Base-by-base conservation (phyloP, 1,284 basidiomycete species). In the Fomitopsis schrenkii region DNA sequence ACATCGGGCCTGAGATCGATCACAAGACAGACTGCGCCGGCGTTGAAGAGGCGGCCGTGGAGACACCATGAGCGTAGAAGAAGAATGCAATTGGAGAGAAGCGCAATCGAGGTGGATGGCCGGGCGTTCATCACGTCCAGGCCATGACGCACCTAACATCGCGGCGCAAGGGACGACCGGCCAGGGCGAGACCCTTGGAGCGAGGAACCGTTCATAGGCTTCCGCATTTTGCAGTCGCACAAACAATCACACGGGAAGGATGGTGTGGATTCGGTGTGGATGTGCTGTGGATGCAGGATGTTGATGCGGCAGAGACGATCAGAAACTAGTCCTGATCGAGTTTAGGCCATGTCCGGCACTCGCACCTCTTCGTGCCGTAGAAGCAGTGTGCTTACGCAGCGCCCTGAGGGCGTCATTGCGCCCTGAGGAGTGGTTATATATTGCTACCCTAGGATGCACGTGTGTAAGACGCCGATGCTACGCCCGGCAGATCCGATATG, bases 241-340 rank as follows among this genome's bases (percentile, higher is more conserved):
- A 52, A 56, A 54, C 30, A 46, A 57, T 38, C 57, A 62, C 45
- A 52, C 57, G 57, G 35, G 53, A 42, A 55, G 57, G 57, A 56
- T 59, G 55, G 17, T 58, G 60, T 45, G 57, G 50, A 22, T 22
- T 50, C 55, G 55, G 17, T 58, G 60, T 33, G 30, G 30, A 55
- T 44, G 50, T 44, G 60, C 26, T 33, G 26, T 36, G 35, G 30
- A 53, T 19, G 33, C 33, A 12, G 40, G 28, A 17, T 40, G 26
- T 22, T 41, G 30, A 48, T 48, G 45, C 15, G 14, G 30, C 22
- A 26, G 45, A 33, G 48, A 33, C 9, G 17, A 50, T 33, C 48
- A 50, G 48, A 58, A 55, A 52, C 61, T 46, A 59, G 44, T 26
- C 57, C 30, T 2, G 30, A 45, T 59, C 30, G 35, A 52, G 57